Evolutionary conservation across 2,329 filamentous ascomycete genomes (phyloP).

Genomic region (Metarhizium humberi): DNA sequence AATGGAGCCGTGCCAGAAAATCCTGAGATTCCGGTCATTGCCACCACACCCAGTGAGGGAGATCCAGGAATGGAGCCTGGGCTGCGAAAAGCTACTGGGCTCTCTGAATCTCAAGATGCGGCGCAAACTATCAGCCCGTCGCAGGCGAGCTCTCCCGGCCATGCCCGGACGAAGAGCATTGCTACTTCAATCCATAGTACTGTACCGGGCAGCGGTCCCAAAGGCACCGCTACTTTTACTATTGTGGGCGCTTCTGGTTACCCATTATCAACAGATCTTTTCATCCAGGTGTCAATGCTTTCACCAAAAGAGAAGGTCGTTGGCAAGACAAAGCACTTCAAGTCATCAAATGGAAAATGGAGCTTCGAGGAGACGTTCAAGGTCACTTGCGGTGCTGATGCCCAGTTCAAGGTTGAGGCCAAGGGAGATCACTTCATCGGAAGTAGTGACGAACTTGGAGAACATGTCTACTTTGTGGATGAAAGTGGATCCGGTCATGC

Average conservation of each 20-base stretch:
- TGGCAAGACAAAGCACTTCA: constrained; percentile 88
- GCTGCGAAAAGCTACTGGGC: constrained; percentile 31
- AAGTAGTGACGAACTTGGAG: constrained; percentile 74
- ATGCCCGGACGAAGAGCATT: constrained; percentile 47
- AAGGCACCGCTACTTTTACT: constrained; percentile 71
- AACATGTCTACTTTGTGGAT: constrained; percentile 84
- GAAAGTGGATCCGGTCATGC: constrained; percentile 60
- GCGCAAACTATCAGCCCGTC: constrained; percentile 12
- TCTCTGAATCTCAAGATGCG: constrained; percentile 24
- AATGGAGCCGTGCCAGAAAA: constrained; percentile 36
- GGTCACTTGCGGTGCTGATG: constrained; percentile 67
- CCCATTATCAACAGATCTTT: constrained; percentile 68
- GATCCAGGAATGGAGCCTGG: constrained; percentile 20
- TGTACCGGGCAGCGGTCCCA: constrained; percentile 49
- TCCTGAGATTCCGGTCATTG: constrained; percentile 27
- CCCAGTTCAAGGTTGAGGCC: constrained; percentile 77
- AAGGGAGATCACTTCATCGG: constrained; percentile 81
- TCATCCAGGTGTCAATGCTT: constrained; percentile 61
- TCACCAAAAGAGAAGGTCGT: constrained; percentile 66
- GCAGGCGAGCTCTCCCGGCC: constrained; percentile 22
- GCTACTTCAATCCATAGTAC: constrained; percentile 58
- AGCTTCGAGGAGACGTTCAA: constrained; percentile 74
- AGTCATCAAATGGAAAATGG: constrained; percentile 56
- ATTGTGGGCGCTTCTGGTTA: constrained; percentile 72
- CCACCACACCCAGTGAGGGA: constrained; percentile 23